These are phyloP conservation scores for Lupinus albus DNA, from an alignment of 306 rosid species.

Conservation along the genomic window DNA sequence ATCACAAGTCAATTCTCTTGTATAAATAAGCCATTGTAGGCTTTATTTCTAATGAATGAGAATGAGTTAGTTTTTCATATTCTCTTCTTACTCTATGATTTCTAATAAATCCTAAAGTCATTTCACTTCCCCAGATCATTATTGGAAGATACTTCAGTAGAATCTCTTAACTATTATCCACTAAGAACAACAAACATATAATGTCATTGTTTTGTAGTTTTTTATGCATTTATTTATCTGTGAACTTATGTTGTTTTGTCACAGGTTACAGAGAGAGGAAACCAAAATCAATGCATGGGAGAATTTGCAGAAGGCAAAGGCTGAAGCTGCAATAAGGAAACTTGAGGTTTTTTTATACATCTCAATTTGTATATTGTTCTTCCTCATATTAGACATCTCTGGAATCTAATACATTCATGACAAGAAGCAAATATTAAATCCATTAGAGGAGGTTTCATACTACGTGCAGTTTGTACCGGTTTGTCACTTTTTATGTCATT, in stretches of 20 bases:
- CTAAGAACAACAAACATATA: too few relatives aligned
- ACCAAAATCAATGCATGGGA: constrained; percentile 84
- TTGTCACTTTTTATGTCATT: too few relatives aligned
- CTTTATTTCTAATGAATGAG: too few relatives aligned
- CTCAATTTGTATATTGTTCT: not conserved
- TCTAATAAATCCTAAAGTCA: not conserved
- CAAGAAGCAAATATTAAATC: constrained; percentile 17
- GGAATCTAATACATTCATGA: not conserved
- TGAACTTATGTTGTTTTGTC: not conserved
- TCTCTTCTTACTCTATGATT: too few relatives aligned
- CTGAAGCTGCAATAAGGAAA: constrained; percentile 69
- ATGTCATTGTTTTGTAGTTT: not conserved
- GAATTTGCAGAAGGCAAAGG: constrained; percentile 78
- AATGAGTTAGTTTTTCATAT: too few relatives aligned
- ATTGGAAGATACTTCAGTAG: not conserved
- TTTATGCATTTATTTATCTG: not conserved
- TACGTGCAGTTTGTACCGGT: too few relatives aligned
- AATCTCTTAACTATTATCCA: too few relatives aligned
- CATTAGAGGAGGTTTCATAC: not conserved
- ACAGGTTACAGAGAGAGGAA: constrained; percentile 73
- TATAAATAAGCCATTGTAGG: too few relatives aligned
- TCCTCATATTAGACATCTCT: not conserved
- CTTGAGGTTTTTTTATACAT: constrained; percentile 61
- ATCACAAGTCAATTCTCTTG: too few relatives aligned
- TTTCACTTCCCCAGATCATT: constrained; percentile 11